phyloP scores from a whole-genome alignment of 2,329 filamentous ascomycete genomes.

The Rhynchosporium agropyri region DNA sequence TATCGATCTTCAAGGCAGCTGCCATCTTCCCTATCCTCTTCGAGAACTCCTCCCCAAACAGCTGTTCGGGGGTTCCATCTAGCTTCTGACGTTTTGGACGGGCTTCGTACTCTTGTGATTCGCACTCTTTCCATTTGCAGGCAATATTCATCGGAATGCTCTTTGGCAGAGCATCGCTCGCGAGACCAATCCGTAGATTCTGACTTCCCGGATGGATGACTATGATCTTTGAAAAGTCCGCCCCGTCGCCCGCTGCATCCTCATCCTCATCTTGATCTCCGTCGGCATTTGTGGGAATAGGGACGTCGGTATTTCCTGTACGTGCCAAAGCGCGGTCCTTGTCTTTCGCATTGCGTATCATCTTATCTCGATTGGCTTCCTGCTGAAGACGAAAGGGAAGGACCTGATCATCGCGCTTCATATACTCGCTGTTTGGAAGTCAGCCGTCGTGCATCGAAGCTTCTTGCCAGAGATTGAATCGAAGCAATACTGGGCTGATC shows the following conservation, averaged over 20 bases:
- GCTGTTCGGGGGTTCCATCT: conserved; percentile 64
- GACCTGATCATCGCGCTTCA: conserved; percentile 97
- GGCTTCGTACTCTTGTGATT: conserved; percentile 80
- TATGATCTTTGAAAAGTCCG: conserved; percentile 85
- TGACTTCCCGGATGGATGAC: conserved; percentile 95
- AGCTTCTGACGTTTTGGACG: conserved; percentile 73
- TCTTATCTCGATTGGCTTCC: conserved; percentile 81
- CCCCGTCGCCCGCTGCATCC: conserved; percentile 59
- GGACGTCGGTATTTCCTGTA: conserved; percentile 67
- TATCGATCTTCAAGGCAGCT: conserved; percentile 82
- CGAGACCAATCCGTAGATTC: conserved; percentile 89
- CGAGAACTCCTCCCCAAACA: conserved; percentile 82
- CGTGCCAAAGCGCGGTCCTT: conserved; percentile 83
- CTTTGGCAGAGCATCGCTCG: conserved; percentile 93
- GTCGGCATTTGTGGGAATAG: conserved; percentile 58
- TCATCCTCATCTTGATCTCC: conserved; percentile 53
- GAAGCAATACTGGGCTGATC: not conserved
- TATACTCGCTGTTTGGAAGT: conserved; percentile 71
- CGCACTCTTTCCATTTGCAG: conserved; percentile 73
- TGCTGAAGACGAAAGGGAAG: conserved; percentile 85
- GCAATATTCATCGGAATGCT: conserved; percentile 93
- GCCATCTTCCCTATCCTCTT: conserved; percentile 81
- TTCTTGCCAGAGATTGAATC: not conserved
- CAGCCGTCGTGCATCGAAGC: conserved; percentile 10
- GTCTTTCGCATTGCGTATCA: conserved; percentile 85